Conservation (phyloP, 2,329 filamentous ascomycete species). For the Aspergillus sp. region DNA sequence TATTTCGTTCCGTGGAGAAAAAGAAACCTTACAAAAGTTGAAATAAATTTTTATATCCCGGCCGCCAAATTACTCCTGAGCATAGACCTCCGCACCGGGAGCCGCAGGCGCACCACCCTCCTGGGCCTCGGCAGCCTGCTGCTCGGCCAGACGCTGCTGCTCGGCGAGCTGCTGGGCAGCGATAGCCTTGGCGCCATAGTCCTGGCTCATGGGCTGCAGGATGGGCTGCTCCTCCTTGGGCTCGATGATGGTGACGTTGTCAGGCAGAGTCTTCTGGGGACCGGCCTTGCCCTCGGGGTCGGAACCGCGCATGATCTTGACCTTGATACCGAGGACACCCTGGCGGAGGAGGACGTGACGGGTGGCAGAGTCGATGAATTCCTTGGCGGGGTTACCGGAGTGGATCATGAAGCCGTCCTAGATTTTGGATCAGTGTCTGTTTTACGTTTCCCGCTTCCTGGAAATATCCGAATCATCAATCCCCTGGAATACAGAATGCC, state of each 20-base stretch:
- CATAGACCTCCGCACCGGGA: conserved; percentile 36
- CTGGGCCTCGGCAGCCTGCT: conserved; percentile 45
- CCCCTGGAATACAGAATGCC: conserved; percentile 1
- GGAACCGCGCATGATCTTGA: conserved; percentile 99
- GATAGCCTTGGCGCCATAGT: conserved; percentile 91
- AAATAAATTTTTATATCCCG: conserved; percentile 15
- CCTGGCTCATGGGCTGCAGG: conserved; percentile 90
- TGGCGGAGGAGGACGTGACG: conserved; percentile 99
- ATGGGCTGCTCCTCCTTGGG: conserved; percentile 98
- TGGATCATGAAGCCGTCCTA: conserved; percentile 99
- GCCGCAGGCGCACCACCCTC: conserved; percentile 36
- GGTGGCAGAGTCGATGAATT: conserved; percentile 98
- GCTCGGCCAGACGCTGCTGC: conserved; percentile 51
- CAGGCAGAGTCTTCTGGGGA: conserved; percentile 92
- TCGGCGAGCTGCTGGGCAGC: conserved; percentile 51
- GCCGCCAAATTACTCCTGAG: conserved; percentile 39
- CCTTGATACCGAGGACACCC: conserved; percentile 99
- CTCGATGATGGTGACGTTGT: conserved; percentile 99
- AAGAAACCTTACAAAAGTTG: background rate
- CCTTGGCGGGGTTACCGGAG: conserved; percentile 98
- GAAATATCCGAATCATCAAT: background rate
- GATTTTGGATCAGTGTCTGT: conserved; percentile 1
- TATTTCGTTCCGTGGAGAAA: conserved; percentile 26
- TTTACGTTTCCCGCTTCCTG: conserved; percentile 4
- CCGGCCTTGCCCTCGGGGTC: conserved; percentile 99